Percentiles rank a stretch among this genome's conserved stretches.
phyloP scores from a whole-genome alignment of 768 basidiomycete genomes.

The Amanita rubescens region DNA sequence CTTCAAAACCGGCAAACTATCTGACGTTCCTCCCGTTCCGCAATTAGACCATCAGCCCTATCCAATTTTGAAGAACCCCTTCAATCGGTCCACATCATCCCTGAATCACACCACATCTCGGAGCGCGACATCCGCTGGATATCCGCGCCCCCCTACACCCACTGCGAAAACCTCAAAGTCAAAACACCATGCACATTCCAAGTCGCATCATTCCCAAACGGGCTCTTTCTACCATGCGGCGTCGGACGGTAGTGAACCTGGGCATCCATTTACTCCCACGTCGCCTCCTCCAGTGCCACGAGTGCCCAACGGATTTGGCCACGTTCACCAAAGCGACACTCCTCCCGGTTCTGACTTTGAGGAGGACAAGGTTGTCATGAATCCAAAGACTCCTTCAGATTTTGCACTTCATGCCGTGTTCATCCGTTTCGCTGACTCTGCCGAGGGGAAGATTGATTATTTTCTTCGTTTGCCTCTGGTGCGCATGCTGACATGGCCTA shows the following conservation, averaged over 20 bases:
- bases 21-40: conserved; percentile 73
- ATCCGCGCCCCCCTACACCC: conserved; percentile 56
- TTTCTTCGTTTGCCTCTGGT: conserved; percentile 68
- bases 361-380: conserved; percentile 61
- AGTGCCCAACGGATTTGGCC: conserved; percentile 55
- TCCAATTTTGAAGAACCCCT: conserved; percentile 72
- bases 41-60: conserved; percentile 59
- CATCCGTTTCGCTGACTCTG: conserved; percentile 73
- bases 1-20: conserved; percentile 63
- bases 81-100: conserved; percentile 76
- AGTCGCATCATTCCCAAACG: conserved; percentile 72
- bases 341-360: conserved; percentile 45
- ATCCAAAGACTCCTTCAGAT: conserved; percentile 79
- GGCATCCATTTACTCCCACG: conserved; percentile 37
- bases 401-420: conserved; percentile 87
- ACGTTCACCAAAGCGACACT: conserved; percentile 41
- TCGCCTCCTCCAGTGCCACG: conserved; percentile 78
- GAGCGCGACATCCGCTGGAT: conserved; percentile 40
- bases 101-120: conserved; percentile 41
- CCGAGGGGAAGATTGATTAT: conserved; percentile 71
- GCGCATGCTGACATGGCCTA: conserved; percentile 20
- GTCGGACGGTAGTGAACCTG: conserved; percentile 66
- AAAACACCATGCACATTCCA: conserved; percentile 52
- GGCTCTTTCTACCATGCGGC: conserved; percentile 61
- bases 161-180: conserved; percentile 41